These are phyloP conservation scores for Pulveroboletus ravenelii DNA, from an alignment of 768 basidiomycete species.

Conservation along the genomic window DNA sequence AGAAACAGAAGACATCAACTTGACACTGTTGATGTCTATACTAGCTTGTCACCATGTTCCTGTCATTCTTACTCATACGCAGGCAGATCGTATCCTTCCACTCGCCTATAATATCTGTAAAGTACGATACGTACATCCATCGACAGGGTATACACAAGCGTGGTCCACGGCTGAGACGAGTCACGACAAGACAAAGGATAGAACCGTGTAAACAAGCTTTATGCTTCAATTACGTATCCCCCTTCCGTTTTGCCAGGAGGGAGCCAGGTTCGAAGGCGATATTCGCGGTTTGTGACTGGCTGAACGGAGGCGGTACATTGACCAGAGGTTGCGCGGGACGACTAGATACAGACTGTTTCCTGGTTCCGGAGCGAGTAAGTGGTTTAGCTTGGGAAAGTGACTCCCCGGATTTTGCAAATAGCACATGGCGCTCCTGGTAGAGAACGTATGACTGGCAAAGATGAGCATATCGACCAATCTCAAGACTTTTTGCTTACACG, in stretches of 20 bases:
- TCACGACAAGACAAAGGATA: conserved; percentile 1
- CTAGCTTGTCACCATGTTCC: neutral
- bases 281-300: conserved; percentile 27
- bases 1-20: conserved; percentile 62
- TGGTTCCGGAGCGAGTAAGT: conserved; percentile 35
- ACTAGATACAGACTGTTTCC: conserved; percentile 32
- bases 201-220: neutral
- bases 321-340: conserved; percentile 47
- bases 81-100: neutral
- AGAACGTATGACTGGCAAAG: conserved; percentile 69
- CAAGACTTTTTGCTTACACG: conserved; percentile 48
- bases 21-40: conserved; percentile 14
- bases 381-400: conserved; percentile 26
- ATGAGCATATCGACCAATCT: conserved; percentile 4
- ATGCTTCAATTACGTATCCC: conserved; percentile 9
- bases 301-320: conserved; percentile 39
- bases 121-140: conserved; percentile 21
- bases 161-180: conserved; percentile 6
- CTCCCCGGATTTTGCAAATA: conserved; percentile 34
- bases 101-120: conserved; percentile 18
- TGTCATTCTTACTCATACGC: neutral
- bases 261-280: conserved; percentile 74
- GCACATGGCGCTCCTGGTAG: conserved; percentile 69
- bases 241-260: conserved; percentile 54
- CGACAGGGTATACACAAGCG: conserved; percentile 13